phyloP scores from a whole-genome alignment of 768 basidiomycete species.

The Kwoniella botswanensis region DNA sequence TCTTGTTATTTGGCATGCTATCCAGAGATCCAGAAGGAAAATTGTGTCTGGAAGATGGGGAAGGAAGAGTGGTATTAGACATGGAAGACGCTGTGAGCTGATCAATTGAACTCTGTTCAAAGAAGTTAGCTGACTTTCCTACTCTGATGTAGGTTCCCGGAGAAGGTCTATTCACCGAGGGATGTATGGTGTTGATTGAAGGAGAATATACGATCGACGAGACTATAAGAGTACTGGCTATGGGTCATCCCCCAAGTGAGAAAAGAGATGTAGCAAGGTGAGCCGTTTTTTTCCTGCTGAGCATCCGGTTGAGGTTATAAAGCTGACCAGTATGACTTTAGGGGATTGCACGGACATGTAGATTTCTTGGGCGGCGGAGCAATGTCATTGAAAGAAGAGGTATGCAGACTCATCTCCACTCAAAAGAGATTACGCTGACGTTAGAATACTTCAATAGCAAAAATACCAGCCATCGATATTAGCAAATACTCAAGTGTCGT shows the following conservation, averaged over 20 bases:
- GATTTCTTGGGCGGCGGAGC: constrained; percentile 96
- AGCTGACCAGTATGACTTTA: constrained; percentile 51
- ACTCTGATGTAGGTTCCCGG: constrained; percentile 72
- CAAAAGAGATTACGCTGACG: neutral
- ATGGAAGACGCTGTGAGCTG: constrained; percentile 77
- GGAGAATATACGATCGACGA: constrained; percentile 95
- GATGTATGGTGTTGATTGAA: constrained; percentile 91
- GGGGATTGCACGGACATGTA: constrained; percentile 92
- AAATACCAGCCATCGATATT: constrained; percentile 54
- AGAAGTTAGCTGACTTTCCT: neutral
- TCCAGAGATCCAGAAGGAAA: constrained; percentile 86
- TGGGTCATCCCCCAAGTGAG: constrained; percentile 97
- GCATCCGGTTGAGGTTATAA: constrained; percentile 5
- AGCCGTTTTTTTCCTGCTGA: constrained; percentile 32
- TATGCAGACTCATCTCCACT: constrained; percentile 58
- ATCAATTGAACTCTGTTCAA: neutral
- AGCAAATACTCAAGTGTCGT: constrained; percentile 68
- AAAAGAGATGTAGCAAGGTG: constrained; percentile 81
- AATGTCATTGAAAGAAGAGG: constrained; percentile 88
- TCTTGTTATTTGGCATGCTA: constrained; percentile 92
- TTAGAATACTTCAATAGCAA: constrained; percentile 39
- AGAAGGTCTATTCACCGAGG: constrained; percentile 94
- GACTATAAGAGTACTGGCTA: constrained; percentile 83
- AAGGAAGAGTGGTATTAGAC: constrained; percentile 86
- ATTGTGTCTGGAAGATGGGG: constrained; percentile 88